These are phyloP conservation scores for Suillus luteus DNA, from an alignment of 768 basidiomycete genomes.

Conservation along the genomic window DNA sequence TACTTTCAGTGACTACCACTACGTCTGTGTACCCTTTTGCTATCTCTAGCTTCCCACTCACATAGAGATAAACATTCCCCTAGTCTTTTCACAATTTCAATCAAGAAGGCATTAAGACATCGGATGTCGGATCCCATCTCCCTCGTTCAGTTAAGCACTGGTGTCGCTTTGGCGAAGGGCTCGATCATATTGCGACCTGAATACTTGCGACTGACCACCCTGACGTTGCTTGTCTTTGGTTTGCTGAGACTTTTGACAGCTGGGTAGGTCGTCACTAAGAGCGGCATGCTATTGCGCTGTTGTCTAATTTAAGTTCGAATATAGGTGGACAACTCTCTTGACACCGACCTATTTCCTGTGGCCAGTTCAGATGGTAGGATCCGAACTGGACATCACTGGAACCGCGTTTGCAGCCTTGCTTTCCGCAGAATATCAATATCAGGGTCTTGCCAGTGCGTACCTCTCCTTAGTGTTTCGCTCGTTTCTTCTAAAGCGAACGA, in stretches of 20 bases:
- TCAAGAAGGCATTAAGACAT: constrained; percentile 23
- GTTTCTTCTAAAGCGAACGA: background rate
- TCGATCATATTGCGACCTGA: constrained; percentile 6
- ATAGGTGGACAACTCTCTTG: constrained; percentile 20
- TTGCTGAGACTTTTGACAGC: constrained; percentile 19
- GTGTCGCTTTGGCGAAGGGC: constrained; percentile 13
- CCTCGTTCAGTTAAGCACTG: constrained; percentile 16
- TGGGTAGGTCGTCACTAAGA: constrained; percentile 11
- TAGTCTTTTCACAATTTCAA: constrained; percentile 1
- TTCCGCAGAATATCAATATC: constrained; percentile 8
- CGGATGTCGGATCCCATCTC: constrained; percentile 17
- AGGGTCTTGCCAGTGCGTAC: constrained; percentile 11
- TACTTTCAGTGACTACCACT: background rate
- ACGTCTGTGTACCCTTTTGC: background rate
- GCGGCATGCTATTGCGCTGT: background rate
- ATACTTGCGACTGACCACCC: constrained; percentile 1
- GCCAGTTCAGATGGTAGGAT: constrained; percentile 1
- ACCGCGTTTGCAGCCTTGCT: constrained; percentile 8
- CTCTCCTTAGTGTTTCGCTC: background rate
- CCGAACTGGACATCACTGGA: constrained; percentile 16
- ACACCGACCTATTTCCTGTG: constrained; percentile 12
- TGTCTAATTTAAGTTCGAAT: background rate
- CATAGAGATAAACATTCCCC: background rate
- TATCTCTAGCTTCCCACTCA: background rate
- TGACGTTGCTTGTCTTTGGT: constrained; percentile 12